Evolutionary conservation across 1,284 basidiomycete species (phyloP), one percentile per base, ranked within the genome.

Genomic region (Clitocybe nebularis): DNA sequence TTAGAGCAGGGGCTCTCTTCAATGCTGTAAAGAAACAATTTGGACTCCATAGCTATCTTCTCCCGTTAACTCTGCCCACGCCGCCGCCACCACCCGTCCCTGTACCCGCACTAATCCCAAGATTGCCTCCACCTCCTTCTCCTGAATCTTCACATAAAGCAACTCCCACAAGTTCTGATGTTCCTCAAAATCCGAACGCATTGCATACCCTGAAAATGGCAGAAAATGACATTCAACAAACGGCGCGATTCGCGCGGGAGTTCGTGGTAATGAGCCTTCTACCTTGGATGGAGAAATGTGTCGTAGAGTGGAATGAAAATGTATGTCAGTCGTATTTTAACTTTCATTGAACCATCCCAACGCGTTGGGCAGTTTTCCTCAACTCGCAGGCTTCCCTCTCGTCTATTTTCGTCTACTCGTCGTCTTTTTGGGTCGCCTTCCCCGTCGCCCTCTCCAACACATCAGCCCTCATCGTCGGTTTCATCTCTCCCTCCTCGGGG

Each of bases 261-360:
- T 86, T 98, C 52, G 77, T 93, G 1, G 84, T 87, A 3, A 92
- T 93, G 79, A 93, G 88, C 54, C 68, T 99, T 24, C 67, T 98
- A 3, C 95, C 95, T 0, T 97, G 89, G 85, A 93, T 99, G 90
- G 95, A 99, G 67, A 88, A 88, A 52, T 86, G 84, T 56, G 86
- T 96, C 1, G 60, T 93, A 35, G 90, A 96, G 46, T 96, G 93
- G 89, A 96, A 96, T 60, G 95, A 99, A 68, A 77, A 76, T 49
- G 87, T 89, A 56, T 48, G 71, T 56, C 8, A 39, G 38, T 37
- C 38, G 49, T 34, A 16, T n/a, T n/a, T n/a, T n/a, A n/a, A n/a
- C n/a, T n/a, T n/a, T n/a, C n/a, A n/a, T n/a, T n/a, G n/a, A n/a
- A n/a, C n/a, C n/a, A n/a, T n/a, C n/a, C n/a, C n/a, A n/a, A n/a